phyloP scores from a whole-genome alignment of 345 rosid genomes.

The Populus pruinosa region DNA sequence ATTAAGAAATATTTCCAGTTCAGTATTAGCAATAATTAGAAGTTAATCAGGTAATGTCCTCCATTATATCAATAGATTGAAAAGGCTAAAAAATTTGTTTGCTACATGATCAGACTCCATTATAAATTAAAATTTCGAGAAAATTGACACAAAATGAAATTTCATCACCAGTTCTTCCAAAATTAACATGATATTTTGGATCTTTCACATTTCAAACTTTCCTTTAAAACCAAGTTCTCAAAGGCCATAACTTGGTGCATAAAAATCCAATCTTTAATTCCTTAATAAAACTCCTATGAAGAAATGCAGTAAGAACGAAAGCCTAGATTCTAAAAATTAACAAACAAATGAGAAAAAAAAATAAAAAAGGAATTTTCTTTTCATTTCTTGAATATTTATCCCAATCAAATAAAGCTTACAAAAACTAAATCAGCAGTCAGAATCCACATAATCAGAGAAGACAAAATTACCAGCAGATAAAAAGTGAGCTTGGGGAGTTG shows the following conservation, averaged over 20 bases:
- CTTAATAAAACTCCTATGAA: background rate
- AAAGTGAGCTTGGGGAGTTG: conserved; percentile 7
- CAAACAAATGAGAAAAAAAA: background rate
- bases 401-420: background rate
- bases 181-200: background rate
- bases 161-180: background rate
- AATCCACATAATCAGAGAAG: background rate
- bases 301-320: background rate
- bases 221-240: background rate
- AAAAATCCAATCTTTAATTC: background rate
- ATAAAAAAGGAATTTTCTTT: background rate
- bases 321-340: background rate
- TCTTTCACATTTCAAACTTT: background rate
- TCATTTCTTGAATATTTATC: background rate
- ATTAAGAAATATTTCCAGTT: background rate
- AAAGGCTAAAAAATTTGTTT: background rate
- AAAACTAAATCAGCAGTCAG: background rate
- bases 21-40: background rate
- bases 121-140: background rate
- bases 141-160: background rate
- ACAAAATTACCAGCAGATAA: conserved; percentile 15
- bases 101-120: background rate
- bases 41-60: background rate
- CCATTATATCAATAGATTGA: background rate
- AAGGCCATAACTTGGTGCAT: too few species aligned